Evolutionary conservation across 192 early-diverging fungal genomes (phyloP).

Genomic region (Podila horticola): DNA sequence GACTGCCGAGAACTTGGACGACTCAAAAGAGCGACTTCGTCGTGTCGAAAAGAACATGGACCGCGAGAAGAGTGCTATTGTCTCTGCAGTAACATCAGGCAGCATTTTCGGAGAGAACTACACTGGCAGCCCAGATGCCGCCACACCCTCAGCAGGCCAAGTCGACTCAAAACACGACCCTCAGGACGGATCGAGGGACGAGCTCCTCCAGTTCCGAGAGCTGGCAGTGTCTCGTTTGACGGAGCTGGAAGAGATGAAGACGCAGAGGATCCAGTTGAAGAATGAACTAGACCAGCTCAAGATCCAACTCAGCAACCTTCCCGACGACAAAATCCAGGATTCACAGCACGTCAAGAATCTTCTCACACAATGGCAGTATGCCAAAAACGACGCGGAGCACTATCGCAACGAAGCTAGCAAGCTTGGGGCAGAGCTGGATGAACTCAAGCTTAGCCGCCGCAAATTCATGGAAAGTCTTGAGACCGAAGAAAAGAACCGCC

Average conservation of each 20-base stretch:
- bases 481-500: slow-evolving; percentile 32
- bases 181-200: slow-evolving; percentile 35
- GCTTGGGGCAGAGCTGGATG: slow-evolving; percentile 29
- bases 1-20: slow-evolving; percentile 29
- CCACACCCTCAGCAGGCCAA: slow-evolving; percentile 8
- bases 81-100: slow-evolving; percentile 39
- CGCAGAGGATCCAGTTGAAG: slow-evolving; percentile 29
- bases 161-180: slow-evolving; percentile 17
- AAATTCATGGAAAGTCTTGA: slow-evolving; percentile 43
- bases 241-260: slow-evolving; percentile 40
- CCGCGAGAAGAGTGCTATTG: slow-evolving; percentile 33
- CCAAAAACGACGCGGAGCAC: slow-evolving; percentile 34
- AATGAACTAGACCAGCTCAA: slow-evolving; percentile 29
- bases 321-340: slow-evolving; percentile 41
- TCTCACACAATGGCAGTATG: slow-evolving; percentile 29
- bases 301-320: slow-evolving; percentile 35
- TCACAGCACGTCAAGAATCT: slow-evolving; percentile 24
- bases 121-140: slow-evolving; percentile 14
- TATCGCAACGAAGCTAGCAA: slow-evolving; percentile 21
- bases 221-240: slow-evolving; percentile 28
- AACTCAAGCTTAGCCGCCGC: slow-evolving; percentile 26
- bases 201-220: slow-evolving; percentile 34
- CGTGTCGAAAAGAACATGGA: slow-evolving; percentile 35
- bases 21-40: slow-evolving; percentile 25
- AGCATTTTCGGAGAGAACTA: slow-evolving; percentile 44